Percentiles rank a stretch among this genome's conserved stretches.
These are phyloP conservation scores for Peniophora sp. DNA, from an alignment of 1,284 basidiomycete genomes.

Conservation along the genomic window DNA sequence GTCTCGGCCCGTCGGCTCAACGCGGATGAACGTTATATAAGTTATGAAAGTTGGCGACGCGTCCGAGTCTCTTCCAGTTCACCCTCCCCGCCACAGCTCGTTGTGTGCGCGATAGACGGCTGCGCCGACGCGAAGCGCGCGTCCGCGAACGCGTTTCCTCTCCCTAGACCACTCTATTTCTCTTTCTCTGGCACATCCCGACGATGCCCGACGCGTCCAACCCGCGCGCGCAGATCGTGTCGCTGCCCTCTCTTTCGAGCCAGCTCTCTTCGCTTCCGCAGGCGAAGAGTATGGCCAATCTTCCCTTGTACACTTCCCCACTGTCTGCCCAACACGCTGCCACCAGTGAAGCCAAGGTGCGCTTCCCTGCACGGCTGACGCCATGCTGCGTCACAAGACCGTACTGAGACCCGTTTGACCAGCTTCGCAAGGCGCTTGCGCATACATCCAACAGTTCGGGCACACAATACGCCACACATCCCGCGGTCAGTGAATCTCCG, in stretches of 20 bases:
- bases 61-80: no score
- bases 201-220: slow-evolving; percentile 15
- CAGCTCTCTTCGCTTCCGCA: slow-evolving; percentile 59
- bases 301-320: slow-evolving; percentile 56
- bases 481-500: slow-evolving; percentile 3
- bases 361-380: slow-evolving; percentile 7
- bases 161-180: no score
- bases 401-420: neutral
- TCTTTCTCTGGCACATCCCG: no score
- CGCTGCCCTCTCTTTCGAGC: slow-evolving; percentile 61
- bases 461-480: slow-evolving; percentile 3
- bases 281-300: slow-evolving; percentile 56
- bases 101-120: no score
- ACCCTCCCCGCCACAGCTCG: no score
- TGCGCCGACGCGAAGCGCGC: no score
- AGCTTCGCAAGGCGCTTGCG: slow-evolving; percentile 13
- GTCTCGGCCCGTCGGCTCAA: no score
- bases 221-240: slow-evolving; percentile 45
- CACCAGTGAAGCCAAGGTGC: slow-evolving; percentile 71
- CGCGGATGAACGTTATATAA: no score
- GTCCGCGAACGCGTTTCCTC: no score
- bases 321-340: slow-evolving; percentile 60
- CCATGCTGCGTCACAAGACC: neutral
- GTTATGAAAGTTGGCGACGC: no score
- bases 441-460: slow-evolving; percentile 8